Evolutionary conservation across 805 yeast species (phyloP), one percentile per base, ranked within the genome.

Genomic region (Candida ascalaphidarum): DNA sequence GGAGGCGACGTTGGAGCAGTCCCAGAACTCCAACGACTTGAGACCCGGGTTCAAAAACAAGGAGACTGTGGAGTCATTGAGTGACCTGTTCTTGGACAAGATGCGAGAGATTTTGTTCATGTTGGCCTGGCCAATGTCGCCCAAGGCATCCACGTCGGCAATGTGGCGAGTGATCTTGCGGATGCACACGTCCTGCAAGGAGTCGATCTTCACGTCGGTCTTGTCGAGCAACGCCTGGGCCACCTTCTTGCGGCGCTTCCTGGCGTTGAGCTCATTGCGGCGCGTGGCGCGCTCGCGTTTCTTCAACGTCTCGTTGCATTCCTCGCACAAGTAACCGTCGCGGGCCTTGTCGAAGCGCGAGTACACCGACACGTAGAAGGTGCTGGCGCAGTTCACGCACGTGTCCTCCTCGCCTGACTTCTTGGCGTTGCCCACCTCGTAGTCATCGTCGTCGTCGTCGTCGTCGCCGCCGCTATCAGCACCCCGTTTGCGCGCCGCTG

Each of bases 141-240:
- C 97, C 29, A 92, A 61, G 3, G 71, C 77, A 5, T 88, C 94
- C 27, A 81, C 85, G 36, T 74, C 80, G 41, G 70, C 74, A 37
- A 83, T 84, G 41, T 77, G 71, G 19, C 61, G 61, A 0, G 85
- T 75, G 20, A 83, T 74, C 11, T 71, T 61, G 17, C 65, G 57
- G 35, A 92, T 81, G 43, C 96, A 84, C 14, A 81, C 45, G 40
- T 86, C 95, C 52, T 86, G 96, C 22, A 92, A 60, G 7, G 81
- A 66, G 2, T 94, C 81, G 4, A 82, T 50, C 29, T 58, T 64
- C 20, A 70, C 74, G 14, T 73, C 75, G 32, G 74, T 69, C 44
- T 76, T 70, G 43, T 92, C 88, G 28, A 92, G 60, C 24, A 92
- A 63, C 3, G 95, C 94, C 31, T 78, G 81, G 1, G 97, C 96